A percentile compares a stretch with the other conserved stretches of the same genome.
phyloP scores from a whole-genome alignment of 768 basidiomycete species.

The Arthromyces matolae region DNA sequence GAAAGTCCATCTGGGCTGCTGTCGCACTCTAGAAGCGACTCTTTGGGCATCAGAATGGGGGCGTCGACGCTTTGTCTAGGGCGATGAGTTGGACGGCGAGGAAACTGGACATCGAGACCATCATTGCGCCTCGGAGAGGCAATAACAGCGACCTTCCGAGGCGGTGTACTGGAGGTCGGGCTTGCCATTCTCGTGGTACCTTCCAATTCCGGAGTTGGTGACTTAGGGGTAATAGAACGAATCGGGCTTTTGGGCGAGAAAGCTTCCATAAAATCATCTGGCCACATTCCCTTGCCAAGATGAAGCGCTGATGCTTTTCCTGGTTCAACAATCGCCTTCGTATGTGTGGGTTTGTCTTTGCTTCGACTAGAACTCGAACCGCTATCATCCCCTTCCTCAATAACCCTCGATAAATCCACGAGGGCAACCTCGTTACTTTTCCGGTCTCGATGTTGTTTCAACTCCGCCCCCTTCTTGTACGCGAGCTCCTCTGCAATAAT shows the following conservation, averaged over 20 bases:
- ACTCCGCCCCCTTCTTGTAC: conserved; percentile 28
- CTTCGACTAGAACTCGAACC: conserved; percentile 40
- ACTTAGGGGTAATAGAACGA: conserved; percentile 27
- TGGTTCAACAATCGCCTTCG: conserved; percentile 18
- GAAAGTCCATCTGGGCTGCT: conserved; percentile 53
- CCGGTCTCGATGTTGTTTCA: conserved; percentile 45
- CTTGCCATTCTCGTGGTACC: conserved; percentile 20
- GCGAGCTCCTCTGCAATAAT: conserved; percentile 48
- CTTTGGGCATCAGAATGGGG: conserved; percentile 46
- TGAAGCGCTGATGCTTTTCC: conserved; percentile 43
- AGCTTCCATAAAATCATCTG: conserved; percentile 72
- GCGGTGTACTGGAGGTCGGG: conserved; percentile 40
- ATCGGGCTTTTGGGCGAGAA: conserved; percentile 37
- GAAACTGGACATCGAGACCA: conserved; percentile 45
- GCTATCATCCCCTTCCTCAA: conserved; percentile 68
- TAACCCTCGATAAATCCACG: conserved; percentile 62
- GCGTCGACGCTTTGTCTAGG: conserved; percentile 62
- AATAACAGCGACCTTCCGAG: conserved; percentile 56
- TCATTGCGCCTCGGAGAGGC: conserved; percentile 42
- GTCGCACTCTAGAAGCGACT: conserved; percentile 46
- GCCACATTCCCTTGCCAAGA: conserved; percentile 79
- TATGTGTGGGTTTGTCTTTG: conserved; percentile 17
- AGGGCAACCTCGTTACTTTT: conserved; percentile 59
- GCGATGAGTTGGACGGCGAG: conserved; percentile 60
- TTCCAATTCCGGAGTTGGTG: conserved; percentile 23